Evolutionary conservation across 2,329 filamentous ascomycete species (phyloP).

Genomic region (Exophiala sp.): DNA sequence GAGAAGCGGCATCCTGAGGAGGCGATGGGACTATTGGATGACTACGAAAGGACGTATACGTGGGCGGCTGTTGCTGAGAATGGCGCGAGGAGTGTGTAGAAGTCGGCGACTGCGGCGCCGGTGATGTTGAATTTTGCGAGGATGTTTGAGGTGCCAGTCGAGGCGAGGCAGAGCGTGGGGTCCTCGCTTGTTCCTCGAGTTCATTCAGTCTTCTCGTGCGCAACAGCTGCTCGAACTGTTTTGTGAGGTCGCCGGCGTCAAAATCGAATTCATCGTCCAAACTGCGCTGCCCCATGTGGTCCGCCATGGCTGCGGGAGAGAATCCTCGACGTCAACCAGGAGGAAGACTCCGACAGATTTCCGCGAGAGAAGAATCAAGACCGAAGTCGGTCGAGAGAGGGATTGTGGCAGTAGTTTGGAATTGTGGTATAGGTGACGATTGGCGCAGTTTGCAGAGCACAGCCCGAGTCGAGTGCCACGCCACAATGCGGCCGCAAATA

Average conservation of each 20-base stretch:
- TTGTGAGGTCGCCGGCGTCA: conserved; percentile 72
- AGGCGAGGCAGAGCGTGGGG: conserved; percentile 42
- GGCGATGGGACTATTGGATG: conserved; percentile 67
- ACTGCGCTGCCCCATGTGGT: conserved; percentile 20
- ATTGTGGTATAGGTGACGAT: conserved; percentile 10
- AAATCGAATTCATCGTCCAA: conserved; percentile 43
- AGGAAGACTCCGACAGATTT: conserved; percentile 1
- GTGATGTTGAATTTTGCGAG: conserved; percentile 16
- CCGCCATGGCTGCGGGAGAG: conserved; percentile 15
- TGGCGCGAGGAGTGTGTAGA: conserved; percentile 28
- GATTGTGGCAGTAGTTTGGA: not conserved
- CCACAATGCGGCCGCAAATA: conserved; percentile 17
- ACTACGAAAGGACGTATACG: conserved; percentile 57
- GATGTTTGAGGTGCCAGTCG: conserved; percentile 21
- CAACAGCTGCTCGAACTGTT: conserved; percentile 80
- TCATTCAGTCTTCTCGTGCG: conserved; percentile 83
- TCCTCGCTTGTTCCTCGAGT: conserved; percentile 58
- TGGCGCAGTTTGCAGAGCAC: conserved; percentile 21
- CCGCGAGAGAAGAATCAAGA: not conserved
- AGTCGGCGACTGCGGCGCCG: conserved; percentile 26
- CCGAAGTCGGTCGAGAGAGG: not conserved
- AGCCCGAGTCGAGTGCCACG: conserved; percentile 21
- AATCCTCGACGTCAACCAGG: not conserved
- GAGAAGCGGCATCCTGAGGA: conserved; percentile 63
- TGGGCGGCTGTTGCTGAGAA: conserved; percentile 42